These are phyloP conservation scores for Kalmusia sp. DNA, from an alignment of 2,329 filamentous ascomycete species.

Conservation along the genomic window DNA sequence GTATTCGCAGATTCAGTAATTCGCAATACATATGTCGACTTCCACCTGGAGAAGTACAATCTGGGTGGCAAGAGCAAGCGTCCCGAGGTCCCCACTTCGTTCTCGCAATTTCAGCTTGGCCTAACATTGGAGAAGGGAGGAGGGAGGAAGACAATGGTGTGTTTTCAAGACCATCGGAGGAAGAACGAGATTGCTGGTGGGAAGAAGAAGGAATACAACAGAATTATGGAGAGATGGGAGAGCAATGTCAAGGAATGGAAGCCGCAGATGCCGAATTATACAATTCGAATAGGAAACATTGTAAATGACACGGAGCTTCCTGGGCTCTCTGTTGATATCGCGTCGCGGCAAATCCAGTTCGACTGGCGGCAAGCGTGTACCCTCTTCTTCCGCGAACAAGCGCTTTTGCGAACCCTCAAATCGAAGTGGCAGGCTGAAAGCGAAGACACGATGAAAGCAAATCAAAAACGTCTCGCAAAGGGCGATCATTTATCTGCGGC, in stretches of 20 bases:
- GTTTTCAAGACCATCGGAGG: slow-evolving; percentile 23
- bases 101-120: slow-evolving; percentile 15
- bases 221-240: slow-evolving; percentile 35
- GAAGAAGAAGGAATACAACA: slow-evolving; percentile 13
- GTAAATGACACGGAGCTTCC: slow-evolving; percentile 43
- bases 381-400: slow-evolving; percentile 42
- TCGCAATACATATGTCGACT: slow-evolving; percentile 30
- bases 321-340: slow-evolving; percentile 25
- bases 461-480: slow-evolving; percentile 19
- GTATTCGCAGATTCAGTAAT: slow-evolving; percentile 36
- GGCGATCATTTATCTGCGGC: slow-evolving; percentile 19
- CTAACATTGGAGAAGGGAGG: slow-evolving; percentile 17
- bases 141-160: slow-evolving; percentile 19
- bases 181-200: slow-evolving; percentile 13
- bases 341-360: slow-evolving; percentile 29
- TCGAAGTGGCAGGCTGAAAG: slow-evolving; percentile 15
- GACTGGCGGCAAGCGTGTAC: slow-evolving; percentile 38
- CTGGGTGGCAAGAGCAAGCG: slow-evolving; percentile 38
- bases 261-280: slow-evolving; percentile 41
- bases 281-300: slow-evolving; percentile 32
- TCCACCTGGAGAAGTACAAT: slow-evolving; percentile 41
- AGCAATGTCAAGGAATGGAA: slow-evolving; percentile 28
- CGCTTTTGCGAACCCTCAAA: slow-evolving; percentile 17
- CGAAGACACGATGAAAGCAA: slow-evolving; percentile 13
- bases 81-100: slow-evolving; percentile 32